Percentiles rank a stretch among this genome's conserved stretches.
phyloP scores from a whole-genome alignment of 2,329 filamentous ascomycete genomes.

The Botrytis byssoidea region DNA sequence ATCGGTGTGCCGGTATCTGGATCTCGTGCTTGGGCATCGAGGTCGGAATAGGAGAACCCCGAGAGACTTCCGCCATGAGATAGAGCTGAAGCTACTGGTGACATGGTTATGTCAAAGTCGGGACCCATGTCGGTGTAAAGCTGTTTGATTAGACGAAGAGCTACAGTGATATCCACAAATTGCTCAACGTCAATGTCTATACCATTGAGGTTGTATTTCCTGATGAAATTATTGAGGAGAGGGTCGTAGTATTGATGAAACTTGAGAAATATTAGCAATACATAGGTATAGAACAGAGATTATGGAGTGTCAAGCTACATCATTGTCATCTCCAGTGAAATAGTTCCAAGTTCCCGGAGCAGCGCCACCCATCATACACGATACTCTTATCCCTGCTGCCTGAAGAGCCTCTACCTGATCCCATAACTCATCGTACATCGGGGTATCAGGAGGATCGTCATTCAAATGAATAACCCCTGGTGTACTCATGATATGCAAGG shows the following conservation, averaged over 20 bases:
- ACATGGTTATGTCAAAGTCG: constrained; percentile 65
- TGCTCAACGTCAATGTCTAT: constrained; percentile 89
- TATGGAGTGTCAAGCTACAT: background rate
- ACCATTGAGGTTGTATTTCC: constrained; percentile 79
- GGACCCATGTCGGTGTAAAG: constrained; percentile 67
- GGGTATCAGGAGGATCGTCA: constrained; percentile 19
- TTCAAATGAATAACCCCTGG: constrained; percentile 22
- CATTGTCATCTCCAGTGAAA: constrained; percentile 37
- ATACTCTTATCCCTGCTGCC: constrained; percentile 22
- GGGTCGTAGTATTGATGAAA: constrained; percentile 24
- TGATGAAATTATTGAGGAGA: constrained; percentile 42
- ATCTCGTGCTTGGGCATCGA: constrained; percentile 52
- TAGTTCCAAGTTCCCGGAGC: constrained; percentile 39
- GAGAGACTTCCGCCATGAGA: constrained; percentile 54
- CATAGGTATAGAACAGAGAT: background rate
- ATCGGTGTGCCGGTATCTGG: constrained; percentile 3
- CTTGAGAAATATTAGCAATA: constrained; percentile 25
- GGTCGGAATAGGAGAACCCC: constrained; percentile 70
- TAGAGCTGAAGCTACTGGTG: constrained; percentile 56
- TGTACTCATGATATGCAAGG: constrained; percentile 13
- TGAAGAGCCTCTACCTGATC: constrained; percentile 20
- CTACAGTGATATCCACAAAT: constrained; percentile 67
- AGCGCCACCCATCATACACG: constrained; percentile 26
- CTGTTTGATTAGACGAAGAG: constrained; percentile 79
- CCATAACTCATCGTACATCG: constrained; percentile 25